A percentile compares a stretch with the other conserved stretches of the same genome.
Evolutionary conservation across 331 rosid species (phyloP).

Genomic region (Malus hybrid): DNA sequence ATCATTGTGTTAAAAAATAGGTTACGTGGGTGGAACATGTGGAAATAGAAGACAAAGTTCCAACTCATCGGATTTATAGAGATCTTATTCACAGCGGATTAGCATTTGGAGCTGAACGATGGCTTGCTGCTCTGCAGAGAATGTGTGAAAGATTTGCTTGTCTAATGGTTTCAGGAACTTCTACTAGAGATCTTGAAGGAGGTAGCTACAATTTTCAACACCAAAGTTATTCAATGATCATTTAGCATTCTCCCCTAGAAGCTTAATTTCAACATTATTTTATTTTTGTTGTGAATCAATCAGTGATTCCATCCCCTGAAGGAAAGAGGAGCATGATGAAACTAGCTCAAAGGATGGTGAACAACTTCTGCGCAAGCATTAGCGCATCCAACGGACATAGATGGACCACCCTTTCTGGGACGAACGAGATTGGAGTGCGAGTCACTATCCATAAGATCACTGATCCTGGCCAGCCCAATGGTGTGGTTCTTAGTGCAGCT

Average conservation of each 20-base stretch:
- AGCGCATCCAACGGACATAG: constrained; percentile 67
- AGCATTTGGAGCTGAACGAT: constrained; percentile 86
- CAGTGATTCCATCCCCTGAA: constrained; percentile 77
- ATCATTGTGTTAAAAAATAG: constrained; percentile 20
- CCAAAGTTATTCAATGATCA: background rate
- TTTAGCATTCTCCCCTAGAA: background rate
- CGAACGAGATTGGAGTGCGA: constrained; percentile 72
- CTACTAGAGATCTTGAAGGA: constrained; percentile 78
- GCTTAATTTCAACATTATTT: background rate
- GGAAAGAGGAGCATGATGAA: constrained; percentile 97
- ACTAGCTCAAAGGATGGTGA: constrained; percentile 93
- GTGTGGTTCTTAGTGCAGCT: constrained; percentile 84
- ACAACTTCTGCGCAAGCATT: constrained; percentile 72
- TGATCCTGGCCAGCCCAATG: constrained; percentile 83
- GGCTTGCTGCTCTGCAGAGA: constrained; percentile 73
- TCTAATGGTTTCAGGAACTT: constrained; percentile 54
- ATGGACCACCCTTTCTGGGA: constrained; percentile 79
- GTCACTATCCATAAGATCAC: constrained; percentile 68
- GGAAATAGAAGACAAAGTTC: constrained; percentile 69
- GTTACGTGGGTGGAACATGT: constrained; percentile 93
- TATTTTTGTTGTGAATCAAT: background rate
- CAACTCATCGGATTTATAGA: constrained; percentile 61
- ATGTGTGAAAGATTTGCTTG: constrained; percentile 89
- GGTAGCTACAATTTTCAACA: constrained; percentile 26
- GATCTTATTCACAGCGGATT: constrained; percentile 55